Conservation (phyloP, 352 stramenopile genomes). For the Thraustochytrium striatum region DNA sequence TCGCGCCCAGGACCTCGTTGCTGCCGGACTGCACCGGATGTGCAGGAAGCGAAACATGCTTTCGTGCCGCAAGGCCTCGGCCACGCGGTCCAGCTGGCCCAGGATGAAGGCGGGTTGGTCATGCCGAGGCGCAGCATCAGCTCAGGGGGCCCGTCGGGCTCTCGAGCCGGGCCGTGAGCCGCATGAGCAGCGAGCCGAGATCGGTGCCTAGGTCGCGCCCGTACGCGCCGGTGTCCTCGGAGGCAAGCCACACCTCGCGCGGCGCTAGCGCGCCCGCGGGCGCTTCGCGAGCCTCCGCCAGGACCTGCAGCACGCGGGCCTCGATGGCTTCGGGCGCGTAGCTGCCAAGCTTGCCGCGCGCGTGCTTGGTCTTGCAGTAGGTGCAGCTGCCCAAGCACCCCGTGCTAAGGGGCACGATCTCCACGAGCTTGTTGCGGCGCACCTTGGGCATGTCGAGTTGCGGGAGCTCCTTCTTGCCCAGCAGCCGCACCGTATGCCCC, state of each 20-base stretch:
- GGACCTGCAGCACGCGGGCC: conserved; percentile 63
- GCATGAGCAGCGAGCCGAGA: conserved; percentile 65
- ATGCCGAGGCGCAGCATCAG: conserved; percentile 81
- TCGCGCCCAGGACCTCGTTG: conserved; percentile 74
- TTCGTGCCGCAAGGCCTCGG: conserved; percentile 69
- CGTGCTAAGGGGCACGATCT: conserved; percentile 84
- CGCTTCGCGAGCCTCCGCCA: conserved; percentile 50
- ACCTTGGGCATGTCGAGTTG: conserved; percentile 83
- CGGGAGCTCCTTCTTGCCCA: conserved; percentile 68
- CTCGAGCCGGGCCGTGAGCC: conserved; percentile 56
- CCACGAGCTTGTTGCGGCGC: conserved; percentile 80
- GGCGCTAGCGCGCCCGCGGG: conserved; percentile 63
- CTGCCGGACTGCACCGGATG: conserved; percentile 82
- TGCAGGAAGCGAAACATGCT: conserved; percentile 81
- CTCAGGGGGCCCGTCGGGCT: conserved; percentile 54
- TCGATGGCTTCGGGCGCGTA: conserved; percentile 75
- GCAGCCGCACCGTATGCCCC: conserved; percentile 74
- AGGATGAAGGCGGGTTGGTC: conserved; percentile 88
- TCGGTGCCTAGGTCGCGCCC: conserved; percentile 77
- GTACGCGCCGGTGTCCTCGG: conserved; percentile 84
- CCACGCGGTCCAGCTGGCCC: conserved; percentile 74
- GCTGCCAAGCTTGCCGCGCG: conserved; percentile 77
- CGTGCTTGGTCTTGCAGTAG: conserved; percentile 87
- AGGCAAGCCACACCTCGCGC: conserved; percentile 83
- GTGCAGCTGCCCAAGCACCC: conserved; percentile 83